These are phyloP conservation scores for Cadophora gregata DNA, from an alignment of 2,329 filamentous ascomycete species.

Conservation along the genomic window DNA sequence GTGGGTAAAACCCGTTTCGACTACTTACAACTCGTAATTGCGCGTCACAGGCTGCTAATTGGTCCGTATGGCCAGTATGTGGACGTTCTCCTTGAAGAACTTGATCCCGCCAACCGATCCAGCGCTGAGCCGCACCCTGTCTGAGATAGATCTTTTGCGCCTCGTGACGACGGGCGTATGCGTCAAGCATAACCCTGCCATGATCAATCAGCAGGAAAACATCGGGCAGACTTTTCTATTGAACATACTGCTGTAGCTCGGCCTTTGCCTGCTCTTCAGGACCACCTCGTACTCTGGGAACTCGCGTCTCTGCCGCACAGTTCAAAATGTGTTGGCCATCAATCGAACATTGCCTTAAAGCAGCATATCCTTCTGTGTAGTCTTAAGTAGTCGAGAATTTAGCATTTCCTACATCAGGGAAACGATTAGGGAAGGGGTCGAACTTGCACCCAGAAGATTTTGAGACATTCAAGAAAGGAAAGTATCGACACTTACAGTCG, in stretches of 20 bases:
- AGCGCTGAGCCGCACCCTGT: constrained; percentile 64
- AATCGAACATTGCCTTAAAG: constrained; percentile 64
- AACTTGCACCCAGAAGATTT: background rate
- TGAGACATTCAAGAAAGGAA: background rate
- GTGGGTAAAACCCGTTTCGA: background rate
- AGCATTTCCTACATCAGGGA: background rate
- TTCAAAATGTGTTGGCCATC: constrained; percentile 71
- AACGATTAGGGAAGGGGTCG: background rate
- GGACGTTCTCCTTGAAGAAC: constrained; percentile 60
- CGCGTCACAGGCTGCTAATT: constrained; percentile 60
- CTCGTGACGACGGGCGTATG: constrained; percentile 65
- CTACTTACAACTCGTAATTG: constrained; percentile 61
- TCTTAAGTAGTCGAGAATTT: constrained; percentile 39
- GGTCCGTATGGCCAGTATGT: constrained; percentile 52
- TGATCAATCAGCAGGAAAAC: constrained; percentile 18
- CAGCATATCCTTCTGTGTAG: constrained; percentile 64
- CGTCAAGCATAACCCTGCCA: constrained; percentile 62
- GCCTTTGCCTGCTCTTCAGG: constrained; percentile 66
- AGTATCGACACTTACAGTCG: constrained; percentile 48
- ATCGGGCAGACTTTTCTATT: background rate
- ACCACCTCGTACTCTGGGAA: constrained; percentile 59
- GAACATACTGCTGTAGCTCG: constrained; percentile 65
- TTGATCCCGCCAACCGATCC: constrained; percentile 60
- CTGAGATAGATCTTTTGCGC: constrained; percentile 69
- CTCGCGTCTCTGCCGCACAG: constrained; percentile 65